Evolutionary conservation across 108 stramenopile species (phyloP), one percentile per base, ranked within the genome.

Genomic region (Halocafeteria seosinensis): DNA sequence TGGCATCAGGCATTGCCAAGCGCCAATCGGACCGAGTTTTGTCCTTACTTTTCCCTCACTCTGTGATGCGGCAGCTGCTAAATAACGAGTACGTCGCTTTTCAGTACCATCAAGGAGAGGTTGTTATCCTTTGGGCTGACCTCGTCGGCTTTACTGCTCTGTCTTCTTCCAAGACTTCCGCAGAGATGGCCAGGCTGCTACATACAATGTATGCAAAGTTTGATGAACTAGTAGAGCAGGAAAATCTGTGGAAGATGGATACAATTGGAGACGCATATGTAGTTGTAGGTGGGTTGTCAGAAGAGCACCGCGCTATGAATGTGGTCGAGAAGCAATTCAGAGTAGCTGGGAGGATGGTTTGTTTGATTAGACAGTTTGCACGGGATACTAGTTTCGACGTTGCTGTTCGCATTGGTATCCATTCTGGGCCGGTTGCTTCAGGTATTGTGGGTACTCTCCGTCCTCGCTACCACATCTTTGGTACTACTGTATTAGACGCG

Each of bases 231-330:
- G 50, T 66, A 4, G 50, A 37, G 1, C 64, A 68, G 50, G 70
- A 71, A 29, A 27, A 35, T 21, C 50, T 83, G 12, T 81, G 55
- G 61, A 85, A 85, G 61, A 34, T 83, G 8, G 81, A 85, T 55
- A 85, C 81, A 8, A 83, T 83, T 34, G 84, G 74, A 5, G 70
- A 75, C 47, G 75, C 65, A 1, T 73, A 69, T 33, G 63, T 74
- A 24, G 36, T 8, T n/a, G 25, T 59, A 11, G 53, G 53, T 8
- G 8, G 8, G 29, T 28, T 28, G 30, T 28, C 8, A 5, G 53
- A 28, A 9, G 53, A 28, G 12, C 30, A 31, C 8, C 53, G 32
- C 9, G 53, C 30, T 9, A 33, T 35, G 17, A 35, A 2, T 12
- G 21, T 30, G 57, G 27, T 59, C 13, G 57, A 59, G 57, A 6